Conservation (phyloP, 768 basidiomycete genomes). For the Psilocybe cubensis region DNA sequence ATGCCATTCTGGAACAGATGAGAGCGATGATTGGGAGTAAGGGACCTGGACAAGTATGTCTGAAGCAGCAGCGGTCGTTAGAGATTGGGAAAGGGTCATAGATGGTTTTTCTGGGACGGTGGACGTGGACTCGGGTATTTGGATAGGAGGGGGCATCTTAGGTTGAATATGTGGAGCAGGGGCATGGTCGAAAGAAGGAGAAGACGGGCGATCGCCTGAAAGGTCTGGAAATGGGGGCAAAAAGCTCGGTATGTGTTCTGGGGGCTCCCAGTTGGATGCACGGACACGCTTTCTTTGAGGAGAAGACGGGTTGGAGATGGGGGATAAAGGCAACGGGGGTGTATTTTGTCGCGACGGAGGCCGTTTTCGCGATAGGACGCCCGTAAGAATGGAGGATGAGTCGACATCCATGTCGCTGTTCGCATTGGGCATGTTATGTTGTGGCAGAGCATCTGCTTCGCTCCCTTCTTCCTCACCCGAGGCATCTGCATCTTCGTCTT, state of each 20-base stretch:
- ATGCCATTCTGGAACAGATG: slow-evolving; percentile 70
- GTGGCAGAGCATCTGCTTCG: neutral
- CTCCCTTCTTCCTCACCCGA: slow-evolving; percentile 13
- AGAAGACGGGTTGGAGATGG: slow-evolving; percentile 60
- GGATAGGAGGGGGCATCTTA: slow-evolving; percentile 31
- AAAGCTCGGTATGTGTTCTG: slow-evolving; percentile 66
- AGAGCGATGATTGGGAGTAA: slow-evolving; percentile 73
- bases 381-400: slow-evolving; percentile 14
- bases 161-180: slow-evolving; percentile 40
- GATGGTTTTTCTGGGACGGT: slow-evolving; percentile 40
- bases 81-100: slow-evolving; percentile 42
- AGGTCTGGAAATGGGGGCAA: slow-evolving; percentile 67
- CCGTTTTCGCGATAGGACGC: slow-evolving; percentile 28
- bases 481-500: slow-evolving; percentile 31
- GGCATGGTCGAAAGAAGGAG: slow-evolving; percentile 27
- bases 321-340: slow-evolving; percentile 54
- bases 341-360: slow-evolving; percentile 32
- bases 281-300: slow-evolving; percentile 63
- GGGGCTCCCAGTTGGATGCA: slow-evolving; percentile 59
- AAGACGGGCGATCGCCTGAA: slow-evolving; percentile 30
- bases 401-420: slow-evolving; percentile 33
- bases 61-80: slow-evolving; percentile 57
- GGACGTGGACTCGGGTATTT: slow-evolving; percentile 35
- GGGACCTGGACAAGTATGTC: slow-evolving; percentile 76
- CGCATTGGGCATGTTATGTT: neutral